Conservation (phyloP, 2,329 filamentous ascomycete species). For the Exutisphaerella laricina region DNA sequence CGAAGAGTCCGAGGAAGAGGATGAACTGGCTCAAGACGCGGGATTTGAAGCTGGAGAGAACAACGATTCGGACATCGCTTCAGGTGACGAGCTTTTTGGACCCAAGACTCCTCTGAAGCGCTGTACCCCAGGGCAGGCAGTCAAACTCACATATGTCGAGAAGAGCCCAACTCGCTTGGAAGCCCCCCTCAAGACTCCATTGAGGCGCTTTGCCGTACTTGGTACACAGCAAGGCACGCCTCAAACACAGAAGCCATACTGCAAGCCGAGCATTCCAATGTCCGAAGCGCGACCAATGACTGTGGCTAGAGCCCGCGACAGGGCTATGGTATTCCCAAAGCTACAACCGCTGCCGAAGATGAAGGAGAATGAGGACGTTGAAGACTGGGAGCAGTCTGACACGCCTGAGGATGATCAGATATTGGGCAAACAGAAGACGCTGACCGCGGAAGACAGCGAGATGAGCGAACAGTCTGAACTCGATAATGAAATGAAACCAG, state of each 20-base stretch:
- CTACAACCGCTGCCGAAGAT: slow-evolving; percentile 14
- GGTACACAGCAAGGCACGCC: slow-evolving; percentile 23
- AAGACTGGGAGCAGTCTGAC: slow-evolving; percentile 2
- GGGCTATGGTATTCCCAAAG: slow-evolving; percentile 24
- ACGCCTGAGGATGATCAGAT: slow-evolving; percentile 2
- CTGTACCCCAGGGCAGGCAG: slow-evolving; percentile 17
- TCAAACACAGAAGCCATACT: slow-evolving; percentile 24
- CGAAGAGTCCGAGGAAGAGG: slow-evolving; percentile 6
- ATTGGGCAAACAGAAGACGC: neutral
- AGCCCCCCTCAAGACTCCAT: slow-evolving; percentile 19
- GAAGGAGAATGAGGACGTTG: slow-evolving; percentile 8
- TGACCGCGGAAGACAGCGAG: neutral
- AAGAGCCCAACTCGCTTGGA: slow-evolving; percentile 11
- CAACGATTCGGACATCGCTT: slow-evolving; percentile 14
- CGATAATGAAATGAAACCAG: neutral
- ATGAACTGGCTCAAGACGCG: neutral
- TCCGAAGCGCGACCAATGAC: slow-evolving; percentile 23
- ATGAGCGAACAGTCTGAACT: neutral
- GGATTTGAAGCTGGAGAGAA: slow-evolving; percentile 9
- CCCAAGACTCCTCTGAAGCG: slow-evolving; percentile 33
- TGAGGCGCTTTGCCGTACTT: slow-evolving; percentile 17
- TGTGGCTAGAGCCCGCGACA: slow-evolving; percentile 20
- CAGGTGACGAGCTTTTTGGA: slow-evolving; percentile 31
- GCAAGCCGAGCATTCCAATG: slow-evolving; percentile 16
- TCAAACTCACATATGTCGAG: slow-evolving; percentile 17